Evolutionary conservation across 164 flowering plant genomes (phyloP).

Genomic region (Stephania japonica): DNA sequence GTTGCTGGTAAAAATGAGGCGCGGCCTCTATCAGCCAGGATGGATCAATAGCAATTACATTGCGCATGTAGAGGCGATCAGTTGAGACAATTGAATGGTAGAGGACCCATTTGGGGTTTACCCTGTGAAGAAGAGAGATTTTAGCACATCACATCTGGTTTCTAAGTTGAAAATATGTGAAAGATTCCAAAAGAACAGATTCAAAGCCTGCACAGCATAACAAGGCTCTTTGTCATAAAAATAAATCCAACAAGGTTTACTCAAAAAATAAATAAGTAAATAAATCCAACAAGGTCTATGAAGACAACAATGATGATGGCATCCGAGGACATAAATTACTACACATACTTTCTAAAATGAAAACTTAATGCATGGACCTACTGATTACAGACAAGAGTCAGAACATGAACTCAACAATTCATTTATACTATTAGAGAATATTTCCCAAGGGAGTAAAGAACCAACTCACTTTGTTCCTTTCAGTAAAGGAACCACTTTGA

Average conservation of each 20-base stretch:
- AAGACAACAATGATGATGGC: not conserved
- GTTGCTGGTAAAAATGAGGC: constrained; percentile 67
- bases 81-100: constrained; percentile 84
- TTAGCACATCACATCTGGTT: not conserved
- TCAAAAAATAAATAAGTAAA: too few species aligned
- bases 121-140: constrained; percentile 43
- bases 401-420: not conserved
- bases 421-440: not conserved
- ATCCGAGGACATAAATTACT: not conserved
- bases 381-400: not conserved
- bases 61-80: constrained; percentile 90
- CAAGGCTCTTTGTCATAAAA: not conserved
- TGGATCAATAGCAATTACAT: constrained; percentile 85
- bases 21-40: constrained; percentile 83
- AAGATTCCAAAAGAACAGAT: not conserved
- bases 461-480: not conserved
- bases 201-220: not conserved
- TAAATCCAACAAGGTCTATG: not conserved
- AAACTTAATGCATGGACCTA: not conserved
- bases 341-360: not conserved
- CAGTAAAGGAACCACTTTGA: not conserved
- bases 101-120: constrained; percentile 93
- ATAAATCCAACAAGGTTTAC: not conserved
- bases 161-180: not conserved
- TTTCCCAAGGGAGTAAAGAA: not conserved